phyloP scores from a whole-genome alignment of 371 early-diverging fungal species.

The Actinomucor elegans region DNA sequence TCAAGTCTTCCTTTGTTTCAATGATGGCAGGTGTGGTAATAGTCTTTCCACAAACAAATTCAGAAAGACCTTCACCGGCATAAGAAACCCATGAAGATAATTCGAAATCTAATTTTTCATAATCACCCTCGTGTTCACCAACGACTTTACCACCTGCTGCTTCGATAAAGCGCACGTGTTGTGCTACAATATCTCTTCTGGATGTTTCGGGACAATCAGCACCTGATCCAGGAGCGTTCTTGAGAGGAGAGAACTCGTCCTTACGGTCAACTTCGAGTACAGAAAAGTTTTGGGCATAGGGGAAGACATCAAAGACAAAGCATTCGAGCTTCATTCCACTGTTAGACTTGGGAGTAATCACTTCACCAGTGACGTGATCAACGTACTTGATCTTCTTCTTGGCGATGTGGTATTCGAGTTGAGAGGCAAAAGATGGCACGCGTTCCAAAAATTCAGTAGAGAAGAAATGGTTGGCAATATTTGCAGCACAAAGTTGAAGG shows the following conservation, averaged over 20 bases:
- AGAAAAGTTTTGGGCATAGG: slow-evolving; percentile 81
- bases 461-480: slow-evolving; percentile 98
- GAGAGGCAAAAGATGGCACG: slow-evolving; percentile 74
- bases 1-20: slow-evolving; percentile 45
- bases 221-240: slow-evolving; percentile 92
- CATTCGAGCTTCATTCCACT: slow-evolving; percentile 98
- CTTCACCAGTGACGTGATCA: slow-evolving; percentile 70
- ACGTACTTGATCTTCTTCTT: slow-evolving; percentile 95
- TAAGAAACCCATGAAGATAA: slow-evolving; percentile 91
- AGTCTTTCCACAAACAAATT: slow-evolving; percentile 63
- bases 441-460: slow-evolving; percentile 85
- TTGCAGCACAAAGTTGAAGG: slow-evolving; percentile 86
- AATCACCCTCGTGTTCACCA: slow-evolving; percentile 37
- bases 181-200: slow-evolving; percentile 82
- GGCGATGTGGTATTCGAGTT: slow-evolving; percentile 94
- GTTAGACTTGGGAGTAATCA: slow-evolving; percentile 63
- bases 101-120: slow-evolving; percentile 67
- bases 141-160: slow-evolving; percentile 86
- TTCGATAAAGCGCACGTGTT: slow-evolving; percentile 82
- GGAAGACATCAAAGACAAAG: slow-evolving; percentile 97
- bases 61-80: slow-evolving; percentile 87
- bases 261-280: slow-evolving; percentile 90
- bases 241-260: slow-evolving; percentile 97
- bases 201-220: slow-evolving; percentile 93
- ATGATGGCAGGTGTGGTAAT: slow-evolving; percentile 46